Conservation (phyloP, 805 yeast genomes). For the Saccharomycopsis sp. region DNA sequence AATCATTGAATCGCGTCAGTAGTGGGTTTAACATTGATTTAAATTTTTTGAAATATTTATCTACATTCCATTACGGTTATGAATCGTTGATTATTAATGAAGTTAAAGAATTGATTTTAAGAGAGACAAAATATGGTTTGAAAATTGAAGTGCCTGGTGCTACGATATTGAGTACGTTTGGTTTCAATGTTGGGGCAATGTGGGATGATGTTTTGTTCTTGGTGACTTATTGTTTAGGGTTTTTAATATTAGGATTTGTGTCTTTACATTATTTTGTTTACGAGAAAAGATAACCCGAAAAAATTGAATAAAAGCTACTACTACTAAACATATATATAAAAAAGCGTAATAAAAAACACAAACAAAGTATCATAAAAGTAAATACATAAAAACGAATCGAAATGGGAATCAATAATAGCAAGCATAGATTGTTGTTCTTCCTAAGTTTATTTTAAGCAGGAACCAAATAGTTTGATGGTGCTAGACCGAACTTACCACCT, state of each 20-base stretch:
- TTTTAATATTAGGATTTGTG: conserved; percentile 63
- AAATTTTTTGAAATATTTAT: conserved; percentile 71
- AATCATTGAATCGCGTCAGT: neutral
- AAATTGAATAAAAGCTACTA: too few relatives aligned
- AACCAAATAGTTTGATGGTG: conserved; percentile 52
- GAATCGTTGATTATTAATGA: conserved; percentile 91
- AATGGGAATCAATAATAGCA: neutral
- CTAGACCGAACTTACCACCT: conserved; percentile 43
- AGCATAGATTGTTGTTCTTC: neutral
- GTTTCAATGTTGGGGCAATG: conserved; percentile 78
- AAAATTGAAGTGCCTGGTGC: conserved; percentile 98
- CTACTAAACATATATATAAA: too few relatives aligned
- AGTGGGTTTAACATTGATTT: conserved; percentile 34
- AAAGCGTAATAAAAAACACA: neutral
- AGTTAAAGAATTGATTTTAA: conserved; percentile 75
- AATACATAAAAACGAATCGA: neutral
- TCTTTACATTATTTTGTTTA: conserved; percentile 67
- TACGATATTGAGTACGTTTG: conserved; percentile 90
- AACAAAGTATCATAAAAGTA: neutral
- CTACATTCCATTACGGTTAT: conserved; percentile 93
- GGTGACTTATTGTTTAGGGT: conserved; percentile 47
- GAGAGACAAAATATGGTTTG: conserved; percentile 85
- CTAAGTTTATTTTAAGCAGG: conserved; percentile 14
- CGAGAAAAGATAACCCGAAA: conserved; percentile 50
- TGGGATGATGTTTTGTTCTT: conserved; percentile 59